A percentile compares a stretch with the other conserved stretches of the same genome.
Conservation (phyloP, 2,329 filamentous ascomycete genomes). For the Ceratocystis lukuohia region DNA sequence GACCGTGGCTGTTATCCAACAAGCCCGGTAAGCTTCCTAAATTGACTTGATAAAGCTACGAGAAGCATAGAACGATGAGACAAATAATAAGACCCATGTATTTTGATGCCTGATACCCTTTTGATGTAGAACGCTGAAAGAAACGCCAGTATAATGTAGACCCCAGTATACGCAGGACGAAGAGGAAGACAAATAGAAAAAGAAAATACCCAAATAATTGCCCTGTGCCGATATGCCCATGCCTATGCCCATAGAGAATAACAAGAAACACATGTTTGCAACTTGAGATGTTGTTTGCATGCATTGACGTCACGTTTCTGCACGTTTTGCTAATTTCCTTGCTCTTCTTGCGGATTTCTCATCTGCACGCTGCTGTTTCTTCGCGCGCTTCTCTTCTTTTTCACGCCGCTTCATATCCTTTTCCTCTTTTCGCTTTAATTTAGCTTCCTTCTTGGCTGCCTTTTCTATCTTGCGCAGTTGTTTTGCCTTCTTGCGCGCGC, state of each 20-base stretch:
- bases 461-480: slow-evolving; percentile 16
- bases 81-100: not conserved
- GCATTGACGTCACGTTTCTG: slow-evolving; percentile 22
- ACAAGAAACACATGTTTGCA: not conserved
- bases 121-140: not conserved
- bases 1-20: slow-evolving; percentile 72
- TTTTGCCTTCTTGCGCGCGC: slow-evolving; percentile 18
- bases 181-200: slow-evolving; percentile 21
- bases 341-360: slow-evolving; percentile 23
- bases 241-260: slow-evolving; percentile 20
- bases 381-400: slow-evolving; percentile 32
- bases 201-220: slow-evolving; percentile 20
- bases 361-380: slow-evolving; percentile 23
- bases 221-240: not conserved
- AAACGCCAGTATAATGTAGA: not conserved
- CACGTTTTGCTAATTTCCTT: slow-evolving; percentile 20
- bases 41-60: slow-evolving; percentile 21
- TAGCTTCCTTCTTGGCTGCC: slow-evolving; percentile 25
- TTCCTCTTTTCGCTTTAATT: slow-evolving; percentile 24
- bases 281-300: not conserved
- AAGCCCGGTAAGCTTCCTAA: slow-evolving; percentile 59
- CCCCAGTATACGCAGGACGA: slow-evolving; percentile 12
- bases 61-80: not conserved
- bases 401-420: slow-evolving; percentile 28
- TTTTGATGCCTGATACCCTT: not conserved